Conservation (phyloP, 768 basidiomycete species). For the Chalciporus pseudorubinellus region DNA sequence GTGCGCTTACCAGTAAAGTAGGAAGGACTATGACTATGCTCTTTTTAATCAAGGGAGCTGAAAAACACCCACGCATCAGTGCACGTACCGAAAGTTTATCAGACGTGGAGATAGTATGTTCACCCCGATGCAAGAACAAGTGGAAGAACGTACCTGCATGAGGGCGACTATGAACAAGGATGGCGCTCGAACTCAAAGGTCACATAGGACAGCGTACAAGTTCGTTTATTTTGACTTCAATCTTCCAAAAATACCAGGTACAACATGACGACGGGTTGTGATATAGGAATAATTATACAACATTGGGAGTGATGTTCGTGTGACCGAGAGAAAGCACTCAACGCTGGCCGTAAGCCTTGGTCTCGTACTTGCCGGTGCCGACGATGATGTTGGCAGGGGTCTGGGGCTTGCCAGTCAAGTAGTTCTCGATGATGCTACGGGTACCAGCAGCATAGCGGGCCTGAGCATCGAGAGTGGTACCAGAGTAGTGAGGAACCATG, state of each 20-base stretch:
- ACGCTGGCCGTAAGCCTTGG: constrained; percentile 41
- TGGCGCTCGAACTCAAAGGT: too few relatives aligned
- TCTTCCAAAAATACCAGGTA: background rate
- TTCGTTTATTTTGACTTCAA: background rate
- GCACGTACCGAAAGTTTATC: too few relatives aligned
- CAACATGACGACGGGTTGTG: background rate
- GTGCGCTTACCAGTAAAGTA: too few relatives aligned
- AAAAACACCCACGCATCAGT: too few relatives aligned
- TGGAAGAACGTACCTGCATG: too few relatives aligned
- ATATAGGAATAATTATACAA: background rate
- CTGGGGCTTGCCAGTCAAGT: constrained; percentile 60
- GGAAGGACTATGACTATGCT: too few relatives aligned
- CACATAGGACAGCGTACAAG: background rate
- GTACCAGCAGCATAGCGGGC: constrained; percentile 77
- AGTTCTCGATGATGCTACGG: constrained; percentile 70
- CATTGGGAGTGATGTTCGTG: background rate
- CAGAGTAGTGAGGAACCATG: constrained; percentile 86
- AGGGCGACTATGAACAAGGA: too few relatives aligned
- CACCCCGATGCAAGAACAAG: too few relatives aligned
- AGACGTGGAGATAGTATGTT: too few relatives aligned
- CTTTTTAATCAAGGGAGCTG: too few relatives aligned
- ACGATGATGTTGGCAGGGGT: constrained; percentile 82
- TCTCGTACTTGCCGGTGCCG: constrained; percentile 54
- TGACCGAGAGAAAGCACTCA: constrained; percentile 2
- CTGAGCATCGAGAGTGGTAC: constrained; percentile 89